Conservation (phyloP, 139 green algal genomes). For the Chlamydomonas eustigma region DNA sequence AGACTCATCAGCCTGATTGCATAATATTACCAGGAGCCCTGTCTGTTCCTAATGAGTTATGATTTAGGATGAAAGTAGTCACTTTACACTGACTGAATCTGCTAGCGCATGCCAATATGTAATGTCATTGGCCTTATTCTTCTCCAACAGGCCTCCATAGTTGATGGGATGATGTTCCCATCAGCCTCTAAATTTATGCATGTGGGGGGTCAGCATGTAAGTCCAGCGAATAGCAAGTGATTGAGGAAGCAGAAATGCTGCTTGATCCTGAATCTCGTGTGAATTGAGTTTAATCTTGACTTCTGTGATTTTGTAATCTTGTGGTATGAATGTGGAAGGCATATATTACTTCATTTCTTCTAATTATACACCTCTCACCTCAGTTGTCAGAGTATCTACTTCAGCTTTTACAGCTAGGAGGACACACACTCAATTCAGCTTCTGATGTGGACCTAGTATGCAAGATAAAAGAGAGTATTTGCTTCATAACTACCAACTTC, state of each 20-base stretch:
- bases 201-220: conserved; percentile 59
- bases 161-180: conserved; percentile 71
- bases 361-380: no score
- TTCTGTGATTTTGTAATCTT: neutral
- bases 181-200: conserved; percentile 71
- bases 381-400: conserved; percentile 59
- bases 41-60: neutral
- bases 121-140: conserved; percentile 10
- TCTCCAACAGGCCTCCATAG: conserved; percentile 59
- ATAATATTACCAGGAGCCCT: neutral
- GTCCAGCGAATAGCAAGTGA: neutral
- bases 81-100: no score
- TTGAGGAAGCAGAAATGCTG: neutral
- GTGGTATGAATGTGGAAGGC: neutral
- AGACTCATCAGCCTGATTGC: neutral
- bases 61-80: neutral
- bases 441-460: conserved; percentile 28
- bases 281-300: neutral
- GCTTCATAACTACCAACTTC: conserved; percentile 69
- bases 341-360: no score
- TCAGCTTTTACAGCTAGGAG: conserved; percentile 64
- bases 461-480: conserved; percentile 72
- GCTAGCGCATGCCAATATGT: neutral
- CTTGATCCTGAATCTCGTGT: neutral
- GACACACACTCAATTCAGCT: conserved; percentile 50